Conservation (phyloP, 768 basidiomycete species). For the Podaxis mareebaensis region DNA sequence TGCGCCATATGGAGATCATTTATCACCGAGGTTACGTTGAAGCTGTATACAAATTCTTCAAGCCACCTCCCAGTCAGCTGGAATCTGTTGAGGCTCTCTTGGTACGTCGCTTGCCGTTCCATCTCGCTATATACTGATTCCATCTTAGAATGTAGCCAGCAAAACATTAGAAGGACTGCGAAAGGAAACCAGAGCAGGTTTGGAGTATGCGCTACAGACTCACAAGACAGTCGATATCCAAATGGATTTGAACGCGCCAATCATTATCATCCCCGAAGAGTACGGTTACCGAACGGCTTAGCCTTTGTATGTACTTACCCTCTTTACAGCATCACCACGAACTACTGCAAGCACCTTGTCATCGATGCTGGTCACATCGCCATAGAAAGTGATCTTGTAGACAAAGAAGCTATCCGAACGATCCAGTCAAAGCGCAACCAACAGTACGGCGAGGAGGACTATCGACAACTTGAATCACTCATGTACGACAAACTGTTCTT, state of each 20-base stretch:
- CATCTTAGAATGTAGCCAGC: slow-evolving; percentile 80
- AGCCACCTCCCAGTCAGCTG: slow-evolving; percentile 90
- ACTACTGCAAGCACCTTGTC: slow-evolving; percentile 81
- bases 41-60: slow-evolving; percentile 88
- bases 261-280: slow-evolving; percentile 97
- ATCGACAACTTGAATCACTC: slow-evolving; percentile 77
- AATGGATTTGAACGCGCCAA: slow-evolving; percentile 94
- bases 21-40: slow-evolving; percentile 95
- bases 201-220: slow-evolving; percentile 89
- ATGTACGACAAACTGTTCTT: slow-evolving; percentile 95
- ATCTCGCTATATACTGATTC: slow-evolving; percentile 10
- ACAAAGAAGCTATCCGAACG: slow-evolving; percentile 75
- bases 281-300: slow-evolving; percentile 31
- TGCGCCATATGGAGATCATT: slow-evolving; percentile 96
- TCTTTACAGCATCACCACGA: slow-evolving; percentile 64
- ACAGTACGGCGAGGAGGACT: slow-evolving; percentile 87
- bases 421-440: slow-evolving; percentile 83
- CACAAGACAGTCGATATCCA: slow-evolving; percentile 98
- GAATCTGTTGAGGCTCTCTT: slow-evolving; percentile 94
- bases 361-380: slow-evolving; percentile 97
- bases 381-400: slow-evolving; percentile 86
- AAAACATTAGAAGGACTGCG: slow-evolving; percentile 91
- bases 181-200: slow-evolving; percentile 90
- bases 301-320: neutral
- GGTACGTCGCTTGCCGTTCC: slow-evolving; percentile 41